phyloP scores from a whole-genome alignment of 805 yeast genomes.

The Kodamaea laetipori region DNA sequence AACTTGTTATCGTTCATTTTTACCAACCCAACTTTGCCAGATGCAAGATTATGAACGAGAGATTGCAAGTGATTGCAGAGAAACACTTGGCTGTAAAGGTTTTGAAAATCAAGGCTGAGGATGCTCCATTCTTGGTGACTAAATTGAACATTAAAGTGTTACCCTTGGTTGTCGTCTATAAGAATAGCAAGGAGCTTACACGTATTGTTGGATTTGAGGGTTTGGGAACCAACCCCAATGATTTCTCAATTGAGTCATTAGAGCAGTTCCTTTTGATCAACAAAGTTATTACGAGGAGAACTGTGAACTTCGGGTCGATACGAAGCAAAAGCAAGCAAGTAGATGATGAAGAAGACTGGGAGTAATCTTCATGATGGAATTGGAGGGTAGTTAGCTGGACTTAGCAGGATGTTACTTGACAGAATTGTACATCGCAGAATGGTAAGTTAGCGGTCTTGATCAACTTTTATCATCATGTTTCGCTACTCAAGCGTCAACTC shows the following conservation, averaged over 20 bases:
- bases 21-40: constrained; percentile 60
- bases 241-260: constrained; percentile 49
- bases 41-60: constrained; percentile 60
- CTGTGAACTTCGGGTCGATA: constrained; percentile 29
- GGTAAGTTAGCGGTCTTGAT: too few relatives aligned
- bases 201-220: constrained; percentile 72
- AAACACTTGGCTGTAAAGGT: constrained; percentile 60
- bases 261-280: constrained; percentile 37
- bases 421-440: too few relatives aligned
- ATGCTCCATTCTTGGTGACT: constrained; percentile 72
- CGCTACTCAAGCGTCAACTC: not conserved
- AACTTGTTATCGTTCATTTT: constrained; percentile 59
- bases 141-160: constrained; percentile 64
- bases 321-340: constrained; percentile 18
- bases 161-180: constrained; percentile 69
- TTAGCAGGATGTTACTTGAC: not conserved
- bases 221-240: constrained; percentile 48
- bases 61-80: constrained; percentile 47
- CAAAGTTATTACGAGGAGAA: constrained; percentile 35
- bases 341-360: constrained; percentile 41
- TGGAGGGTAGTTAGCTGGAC: not conserved
- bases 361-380: not conserved
- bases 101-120: constrained; percentile 56
- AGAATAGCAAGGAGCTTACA: constrained; percentile 57
- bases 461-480: too few relatives aligned